These are phyloP conservation scores for Raphanus hybrid DNA, from an alignment of 441 rosid genomes.

Conservation along the genomic window DNA sequence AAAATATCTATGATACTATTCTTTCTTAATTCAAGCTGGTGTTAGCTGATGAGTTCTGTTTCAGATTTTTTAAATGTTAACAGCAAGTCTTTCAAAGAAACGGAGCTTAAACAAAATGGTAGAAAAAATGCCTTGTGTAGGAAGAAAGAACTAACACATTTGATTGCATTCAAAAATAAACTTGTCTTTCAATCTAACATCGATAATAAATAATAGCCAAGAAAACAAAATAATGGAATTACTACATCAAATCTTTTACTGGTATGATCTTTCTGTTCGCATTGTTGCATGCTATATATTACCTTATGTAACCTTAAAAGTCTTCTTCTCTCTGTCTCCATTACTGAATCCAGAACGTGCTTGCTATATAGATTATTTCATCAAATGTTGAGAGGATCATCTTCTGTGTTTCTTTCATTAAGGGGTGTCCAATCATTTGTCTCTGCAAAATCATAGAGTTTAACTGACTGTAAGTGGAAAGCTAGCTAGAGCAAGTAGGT, in stretches of 20 bases:
- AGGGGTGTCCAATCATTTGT: constrained; percentile 54
- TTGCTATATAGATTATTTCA: not conserved
- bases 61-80: no score
- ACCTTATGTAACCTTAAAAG: constrained; percentile 14
- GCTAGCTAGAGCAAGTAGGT: constrained; percentile 2
- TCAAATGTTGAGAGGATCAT: constrained; percentile 65
- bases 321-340: constrained; percentile 27
- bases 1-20: no score
- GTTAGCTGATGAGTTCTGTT: no score
- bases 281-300: constrained; percentile 35
- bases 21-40: no score
- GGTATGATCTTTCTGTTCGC: constrained; percentile 27
- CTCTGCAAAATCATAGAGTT: constrained; percentile 48
- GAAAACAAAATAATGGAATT: constrained; percentile 22
- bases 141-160: constrained; percentile 8
- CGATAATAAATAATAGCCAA: constrained; percentile 7
- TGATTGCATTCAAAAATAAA: constrained; percentile 18
- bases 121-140: constrained; percentile 3
- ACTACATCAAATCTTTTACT: not conserved
- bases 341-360: constrained; percentile 29
- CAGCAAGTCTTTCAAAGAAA: not conserved
- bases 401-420: constrained; percentile 63
- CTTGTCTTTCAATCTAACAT: constrained; percentile 19
- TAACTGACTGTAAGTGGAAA: constrained; percentile 2
- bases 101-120: constrained; percentile 26